Evolutionary conservation across 306 rosid species (phyloP).

Genomic region (Prunus persica): Prunus_persica_NCBIv2 NC_034014.1:22989001-22989500

Average conservation of each 20-base stretch:
- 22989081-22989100: neutral
- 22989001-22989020: neutral
- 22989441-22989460: constrained; percentile 3
- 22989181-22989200: neutral
- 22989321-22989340: constrained; percentile 1
- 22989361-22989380: neutral
- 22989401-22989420: neutral
- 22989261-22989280: neutral
- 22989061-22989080: neutral
- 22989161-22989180: neutral
- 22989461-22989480: neutral
- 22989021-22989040: neutral
- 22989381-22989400: neutral
- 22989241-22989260: neutral
- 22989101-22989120: neutral
- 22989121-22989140: neutral
- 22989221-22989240: neutral
- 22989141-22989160: neutral
- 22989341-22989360: neutral
- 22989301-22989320: neutral
- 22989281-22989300: neutral
- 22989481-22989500: neutral
- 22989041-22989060: neutral
- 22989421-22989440: neutral
- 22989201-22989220: neutral